phyloP scores from a whole-genome alignment of 2,329 filamentous ascomycete species.

The Scedosporium boydii region DNA sequence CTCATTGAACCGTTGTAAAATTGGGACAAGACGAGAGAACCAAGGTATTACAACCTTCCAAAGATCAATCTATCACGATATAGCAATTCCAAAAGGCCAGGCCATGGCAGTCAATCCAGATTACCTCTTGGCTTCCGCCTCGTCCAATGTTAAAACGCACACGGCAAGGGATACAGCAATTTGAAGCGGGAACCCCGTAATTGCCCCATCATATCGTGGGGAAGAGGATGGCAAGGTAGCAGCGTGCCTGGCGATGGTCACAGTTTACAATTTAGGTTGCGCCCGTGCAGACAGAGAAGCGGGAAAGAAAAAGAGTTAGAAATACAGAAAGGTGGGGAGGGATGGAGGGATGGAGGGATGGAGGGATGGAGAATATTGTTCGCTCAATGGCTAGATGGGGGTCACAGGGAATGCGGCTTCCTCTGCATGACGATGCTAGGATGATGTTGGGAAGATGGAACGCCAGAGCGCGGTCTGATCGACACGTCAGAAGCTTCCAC shows the following conservation, averaged over 20 bases:
- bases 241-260: neutral
- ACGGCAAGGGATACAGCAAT: neutral
- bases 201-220: neutral
- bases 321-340: neutral
- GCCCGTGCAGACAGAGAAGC: neutral
- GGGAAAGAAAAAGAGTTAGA: neutral
- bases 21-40: no score
- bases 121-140: neutral
- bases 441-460: neutral
- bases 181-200: neutral
- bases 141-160: neutral
- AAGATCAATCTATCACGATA: neutral
- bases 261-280: neutral
- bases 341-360: no score
- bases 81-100: neutral
- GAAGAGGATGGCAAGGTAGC: neutral
- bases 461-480: constrained; percentile 2
- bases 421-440: neutral
- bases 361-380: neutral
- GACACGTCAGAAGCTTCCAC: constrained; percentile 3
- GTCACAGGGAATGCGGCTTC: no score
- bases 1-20: no score
- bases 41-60: no score
- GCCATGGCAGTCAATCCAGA: neutral
- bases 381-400: no score